Percentiles rank a stretch among this genome's conserved stretches.
phyloP scores from a whole-genome alignment of 768 basidiomycete genomes.

The Lentinula edodes region DNA sequence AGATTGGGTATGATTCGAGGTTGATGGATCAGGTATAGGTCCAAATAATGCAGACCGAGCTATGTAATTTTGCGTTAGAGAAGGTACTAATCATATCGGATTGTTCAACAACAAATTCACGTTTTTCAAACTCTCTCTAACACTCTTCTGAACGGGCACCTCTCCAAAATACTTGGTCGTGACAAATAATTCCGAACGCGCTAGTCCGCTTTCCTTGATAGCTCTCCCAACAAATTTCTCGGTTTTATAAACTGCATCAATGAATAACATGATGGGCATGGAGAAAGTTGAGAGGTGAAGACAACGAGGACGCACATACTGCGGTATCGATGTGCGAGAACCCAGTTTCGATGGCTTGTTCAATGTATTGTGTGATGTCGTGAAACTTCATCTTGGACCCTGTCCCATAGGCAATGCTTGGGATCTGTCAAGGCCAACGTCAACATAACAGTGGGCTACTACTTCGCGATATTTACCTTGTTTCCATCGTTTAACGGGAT shows the following conservation, averaged over 20 bases:
- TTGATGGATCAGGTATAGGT: constrained; percentile 66
- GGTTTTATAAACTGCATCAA: constrained; percentile 25
- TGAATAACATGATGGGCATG: no score
- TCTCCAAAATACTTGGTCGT: constrained; percentile 50
- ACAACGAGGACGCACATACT: constrained; percentile 29
- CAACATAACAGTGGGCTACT: background rate
- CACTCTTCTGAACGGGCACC: constrained; percentile 29
- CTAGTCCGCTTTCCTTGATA: constrained; percentile 39
- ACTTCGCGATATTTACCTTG: constrained; percentile 17
- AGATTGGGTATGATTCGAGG: constrained; percentile 32
- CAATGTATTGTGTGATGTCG: constrained; percentile 49
- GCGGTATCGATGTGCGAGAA: constrained; percentile 66
- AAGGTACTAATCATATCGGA: background rate
- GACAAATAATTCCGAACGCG: constrained; percentile 41
- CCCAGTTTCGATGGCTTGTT: constrained; percentile 53
- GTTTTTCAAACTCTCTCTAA: constrained; percentile 43
- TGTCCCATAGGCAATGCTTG: constrained; percentile 61
- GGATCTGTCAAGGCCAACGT: constrained; percentile 35
- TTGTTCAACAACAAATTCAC: constrained; percentile 22
- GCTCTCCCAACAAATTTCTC: constrained; percentile 31
- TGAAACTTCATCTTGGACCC: constrained; percentile 28
- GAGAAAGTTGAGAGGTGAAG: background rate
- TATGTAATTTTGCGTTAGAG: constrained; percentile 18
- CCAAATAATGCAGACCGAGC: constrained; percentile 57
- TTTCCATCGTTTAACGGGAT: constrained; percentile 36